Conservation (phyloP, 495 filamentous ascomycete genomes). For the Daldinia grandis region DNA sequence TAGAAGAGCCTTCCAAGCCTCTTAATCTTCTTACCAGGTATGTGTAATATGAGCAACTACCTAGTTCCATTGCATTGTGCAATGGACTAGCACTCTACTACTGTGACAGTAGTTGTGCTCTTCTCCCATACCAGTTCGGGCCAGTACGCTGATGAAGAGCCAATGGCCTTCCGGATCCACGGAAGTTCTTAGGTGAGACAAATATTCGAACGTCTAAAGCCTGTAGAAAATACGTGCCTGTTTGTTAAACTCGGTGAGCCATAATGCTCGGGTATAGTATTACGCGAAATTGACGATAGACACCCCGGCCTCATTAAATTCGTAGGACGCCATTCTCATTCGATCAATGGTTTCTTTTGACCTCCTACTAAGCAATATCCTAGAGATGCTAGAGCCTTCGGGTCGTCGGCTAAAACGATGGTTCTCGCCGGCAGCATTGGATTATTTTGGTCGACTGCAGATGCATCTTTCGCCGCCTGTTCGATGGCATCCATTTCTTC, state of each 20-base stretch:
- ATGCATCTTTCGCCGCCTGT: constrained; percentile 90
- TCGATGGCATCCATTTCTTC: constrained; percentile 99
- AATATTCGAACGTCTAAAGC: background rate
- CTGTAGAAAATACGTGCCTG: background rate
- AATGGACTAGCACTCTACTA: background rate
- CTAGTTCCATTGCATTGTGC: background rate
- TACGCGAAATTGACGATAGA: background rate
- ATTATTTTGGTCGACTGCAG: constrained; percentile 84
- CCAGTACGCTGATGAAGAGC: background rate
- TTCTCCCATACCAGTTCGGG: background rate
- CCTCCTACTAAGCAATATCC: constrained; percentile 87
- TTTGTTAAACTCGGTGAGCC: background rate
- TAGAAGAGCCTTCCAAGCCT: background rate
- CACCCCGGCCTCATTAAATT: background rate
- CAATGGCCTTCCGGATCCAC: constrained; percentile 6
- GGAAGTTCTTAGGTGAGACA: background rate
- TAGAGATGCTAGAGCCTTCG: constrained; percentile 75
- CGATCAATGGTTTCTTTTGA: constrained; percentile 87
- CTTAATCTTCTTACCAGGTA: background rate
- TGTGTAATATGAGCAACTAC: background rate
- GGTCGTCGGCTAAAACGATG: constrained; percentile 81
- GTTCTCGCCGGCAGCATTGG: constrained; percentile 84
- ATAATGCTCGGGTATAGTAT: background rate
- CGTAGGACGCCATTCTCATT: constrained; percentile 61
- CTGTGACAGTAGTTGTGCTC: background rate